These are phyloP conservation scores for Paraphoma sp. DNA, from an alignment of 2,329 filamentous ascomycete genomes.

Conservation along the genomic window DNA sequence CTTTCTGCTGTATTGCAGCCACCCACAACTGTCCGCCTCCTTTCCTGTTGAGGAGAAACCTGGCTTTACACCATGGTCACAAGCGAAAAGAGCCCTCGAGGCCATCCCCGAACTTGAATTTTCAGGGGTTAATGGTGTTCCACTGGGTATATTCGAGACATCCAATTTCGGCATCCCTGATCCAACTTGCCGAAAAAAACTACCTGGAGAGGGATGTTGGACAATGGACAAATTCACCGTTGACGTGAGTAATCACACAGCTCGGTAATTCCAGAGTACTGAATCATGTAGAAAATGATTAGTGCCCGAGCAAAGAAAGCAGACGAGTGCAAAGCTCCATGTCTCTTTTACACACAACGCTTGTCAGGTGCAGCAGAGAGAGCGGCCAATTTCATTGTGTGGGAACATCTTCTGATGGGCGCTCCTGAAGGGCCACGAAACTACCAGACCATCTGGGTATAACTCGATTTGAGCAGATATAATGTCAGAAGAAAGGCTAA, in stretches of 20 bases:
- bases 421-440: constrained; percentile 3
- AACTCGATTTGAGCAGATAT: neutral
- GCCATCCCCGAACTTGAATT: neutral
- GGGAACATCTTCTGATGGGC: neutral
- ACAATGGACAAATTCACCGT: neutral
- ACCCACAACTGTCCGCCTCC: constrained; percentile 3
- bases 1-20: constrained; percentile 2
- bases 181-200: constrained; percentile 3
- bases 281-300: constrained; percentile 2
- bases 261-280: neutral
- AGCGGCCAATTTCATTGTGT: constrained; percentile 5
- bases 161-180: constrained; percentile 3
- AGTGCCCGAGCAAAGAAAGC: neutral
- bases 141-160: neutral
- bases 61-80: constrained; percentile 11
- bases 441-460: constrained; percentile 6
- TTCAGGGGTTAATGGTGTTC: constrained; percentile 5
- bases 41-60: constrained; percentile 9
- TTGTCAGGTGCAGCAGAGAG: constrained; percentile 7
- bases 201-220: constrained; percentile 2
- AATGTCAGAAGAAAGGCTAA: constrained; percentile 1
- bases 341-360: constrained; percentile 3
- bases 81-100: constrained; percentile 2
- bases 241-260: constrained; percentile 1
- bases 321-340: neutral